A percentile compares a stretch with the other conserved stretches of the same genome.
phyloP scores from a whole-genome alignment of 805 yeast genomes.

The Lipomyces yamadae region DNA sequence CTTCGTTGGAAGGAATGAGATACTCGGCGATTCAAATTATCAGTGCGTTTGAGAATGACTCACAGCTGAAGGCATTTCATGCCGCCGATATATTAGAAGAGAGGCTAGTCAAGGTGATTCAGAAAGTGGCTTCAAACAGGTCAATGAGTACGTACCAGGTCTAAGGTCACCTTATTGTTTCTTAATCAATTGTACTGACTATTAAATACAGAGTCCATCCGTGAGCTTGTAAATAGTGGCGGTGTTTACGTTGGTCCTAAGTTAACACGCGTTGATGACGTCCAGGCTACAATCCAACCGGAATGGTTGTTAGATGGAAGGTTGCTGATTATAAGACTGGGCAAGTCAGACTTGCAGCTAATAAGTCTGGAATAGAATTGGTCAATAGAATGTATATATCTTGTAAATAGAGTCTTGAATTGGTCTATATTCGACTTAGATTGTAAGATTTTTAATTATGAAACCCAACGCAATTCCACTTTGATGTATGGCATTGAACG shows the following conservation, averaged over 20 bases:
- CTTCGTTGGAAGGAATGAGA: conserved; percentile 52
- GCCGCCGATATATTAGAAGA: conserved; percentile 47
- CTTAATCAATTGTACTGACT: background rate
- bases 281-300: conserved; percentile 56
- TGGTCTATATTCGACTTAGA: background rate
- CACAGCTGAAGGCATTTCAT: conserved; percentile 53
- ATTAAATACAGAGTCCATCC: conserved; percentile 14
- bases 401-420: background rate
- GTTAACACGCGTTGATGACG: conserved; percentile 56
- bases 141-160: conserved; percentile 42
- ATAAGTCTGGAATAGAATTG: conserved; percentile 15
- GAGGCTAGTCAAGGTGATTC: conserved; percentile 59
- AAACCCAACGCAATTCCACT: too few species aligned
- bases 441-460: too few species aligned
- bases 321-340: conserved; percentile 70
- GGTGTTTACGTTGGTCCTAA: conserved; percentile 73
- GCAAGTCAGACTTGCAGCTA: conserved; percentile 58
- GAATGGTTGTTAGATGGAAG: conserved; percentile 61
- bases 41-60: conserved; percentile 61
- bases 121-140: conserved; percentile 38
- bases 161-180: conserved; percentile 26
- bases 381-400: background rate
- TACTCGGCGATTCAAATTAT: conserved; percentile 53
- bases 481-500: background rate
- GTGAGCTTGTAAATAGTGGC: conserved; percentile 53